Conservation (phyloP, 495 filamentous ascomycete species). For the Ramalina peruviana region DNA sequence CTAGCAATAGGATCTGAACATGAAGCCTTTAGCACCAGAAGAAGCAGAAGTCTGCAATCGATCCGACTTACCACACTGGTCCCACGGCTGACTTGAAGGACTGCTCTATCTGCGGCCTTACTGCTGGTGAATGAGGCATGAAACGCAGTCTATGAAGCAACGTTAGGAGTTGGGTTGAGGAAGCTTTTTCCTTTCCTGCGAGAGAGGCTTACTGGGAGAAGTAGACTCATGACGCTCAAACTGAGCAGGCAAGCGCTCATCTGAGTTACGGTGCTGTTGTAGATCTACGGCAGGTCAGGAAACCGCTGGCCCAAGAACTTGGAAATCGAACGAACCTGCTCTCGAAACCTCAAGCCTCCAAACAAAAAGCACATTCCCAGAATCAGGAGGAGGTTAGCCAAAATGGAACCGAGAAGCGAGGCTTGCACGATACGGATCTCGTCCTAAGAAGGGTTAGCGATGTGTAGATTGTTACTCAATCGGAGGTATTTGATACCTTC, state of each 20-base stretch:
- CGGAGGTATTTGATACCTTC: background rate
- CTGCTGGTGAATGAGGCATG: conserved; percentile 66
- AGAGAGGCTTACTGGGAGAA: conserved; percentile 45
- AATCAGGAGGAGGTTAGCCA: conserved; percentile 78
- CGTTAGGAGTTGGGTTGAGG: background rate
- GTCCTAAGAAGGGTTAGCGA: conserved; percentile 29
- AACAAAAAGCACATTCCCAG: conserved; percentile 82
- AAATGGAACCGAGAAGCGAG: conserved; percentile 73
- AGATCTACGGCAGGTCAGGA: conserved; percentile 41
- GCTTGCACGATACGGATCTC: conserved; percentile 86
- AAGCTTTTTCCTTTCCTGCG: background rate
- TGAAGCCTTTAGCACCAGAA: background rate
- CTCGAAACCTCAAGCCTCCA: conserved; percentile 73
- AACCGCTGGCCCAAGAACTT: background rate
- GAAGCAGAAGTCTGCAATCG: background rate
- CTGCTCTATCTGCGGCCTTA: conserved; percentile 47
- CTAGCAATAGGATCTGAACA: conserved; percentile 53
- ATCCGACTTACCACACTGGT: conserved; percentile 60
- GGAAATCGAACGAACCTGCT: conserved; percentile 41
- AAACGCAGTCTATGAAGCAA: conserved; percentile 54
- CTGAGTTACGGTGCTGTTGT: conserved; percentile 88
- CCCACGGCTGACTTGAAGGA: conserved; percentile 73
- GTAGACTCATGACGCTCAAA: conserved; percentile 73
- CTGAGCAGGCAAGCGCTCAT: conserved; percentile 89
- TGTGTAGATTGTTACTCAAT: conserved; percentile 22